Conservation (phyloP, 2,329 filamentous ascomycete species). For the Colletotrichum destructivum region DNA sequence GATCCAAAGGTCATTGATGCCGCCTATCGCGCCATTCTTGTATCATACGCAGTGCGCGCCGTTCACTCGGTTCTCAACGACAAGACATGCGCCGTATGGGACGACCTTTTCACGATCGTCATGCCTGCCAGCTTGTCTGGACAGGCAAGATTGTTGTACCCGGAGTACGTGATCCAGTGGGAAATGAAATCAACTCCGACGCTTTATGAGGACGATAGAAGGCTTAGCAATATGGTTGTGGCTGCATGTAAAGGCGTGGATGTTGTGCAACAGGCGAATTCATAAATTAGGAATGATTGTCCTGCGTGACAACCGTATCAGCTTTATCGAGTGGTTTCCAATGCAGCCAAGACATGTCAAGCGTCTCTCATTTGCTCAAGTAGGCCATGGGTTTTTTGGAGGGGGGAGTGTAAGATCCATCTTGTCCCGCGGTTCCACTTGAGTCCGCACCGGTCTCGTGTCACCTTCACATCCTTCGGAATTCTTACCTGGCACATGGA, state of each 20-base stretch:
- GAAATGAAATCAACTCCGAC: neutral
- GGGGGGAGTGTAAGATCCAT: neutral
- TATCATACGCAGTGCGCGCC: conserved; percentile 23
- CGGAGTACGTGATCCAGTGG: conserved; percentile 25
- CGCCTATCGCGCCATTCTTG: conserved; percentile 18
- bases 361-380: neutral
- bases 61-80: conserved; percentile 24
- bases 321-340: neutral
- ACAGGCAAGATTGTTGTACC: neutral
- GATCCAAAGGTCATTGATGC: neutral
- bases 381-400: neutral
- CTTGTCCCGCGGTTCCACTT: conserved; percentile 3
- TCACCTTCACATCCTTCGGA: neutral
- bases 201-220: conserved; percentile 3
- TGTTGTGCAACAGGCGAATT: conserved; percentile 1
- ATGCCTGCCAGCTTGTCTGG: conserved; percentile 23
- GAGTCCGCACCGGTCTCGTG: conserved; percentile 5
- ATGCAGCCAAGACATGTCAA: neutral
- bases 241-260: conserved; percentile 26
- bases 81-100: conserved; percentile 17
- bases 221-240: conserved; percentile 18
- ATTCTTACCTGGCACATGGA: neutral
- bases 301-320: no score
- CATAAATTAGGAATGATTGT: neutral
- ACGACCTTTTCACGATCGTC: conserved; percentile 12